These are phyloP conservation scores for Pythium dissotocum DNA, from an alignment of 352 stramenopile species.

Conservation along the genomic window DNA sequence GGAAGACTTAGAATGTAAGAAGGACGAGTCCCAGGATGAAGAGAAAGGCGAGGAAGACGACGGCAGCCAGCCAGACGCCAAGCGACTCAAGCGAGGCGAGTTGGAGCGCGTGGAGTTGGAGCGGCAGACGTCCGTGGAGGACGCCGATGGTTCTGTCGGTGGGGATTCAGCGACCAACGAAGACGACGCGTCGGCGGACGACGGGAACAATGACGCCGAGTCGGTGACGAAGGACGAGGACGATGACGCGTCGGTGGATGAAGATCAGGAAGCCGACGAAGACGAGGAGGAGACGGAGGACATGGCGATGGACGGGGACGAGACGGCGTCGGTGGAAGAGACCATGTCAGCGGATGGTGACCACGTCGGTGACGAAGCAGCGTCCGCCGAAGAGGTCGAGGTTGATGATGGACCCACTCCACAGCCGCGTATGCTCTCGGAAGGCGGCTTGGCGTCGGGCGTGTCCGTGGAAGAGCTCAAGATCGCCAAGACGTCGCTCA, in stretches of 20 bases:
- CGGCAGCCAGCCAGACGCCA: not conserved
- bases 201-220: conserved; percentile 36
- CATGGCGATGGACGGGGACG: conserved; percentile 16
- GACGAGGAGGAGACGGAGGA: conserved; percentile 32
- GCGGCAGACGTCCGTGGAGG: conserved; percentile 1
- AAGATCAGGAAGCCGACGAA: conserved; percentile 31
- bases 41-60: conserved; percentile 15
- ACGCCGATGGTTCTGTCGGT: conserved; percentile 26
- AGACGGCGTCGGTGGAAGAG: conserved; percentile 23
- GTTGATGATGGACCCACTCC: conserved; percentile 13
- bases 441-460: conserved; percentile 2
- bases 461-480: conserved; percentile 53
- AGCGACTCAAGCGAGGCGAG: conserved; percentile 6
- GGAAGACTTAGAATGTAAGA: not conserved
- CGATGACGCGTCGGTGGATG: conserved; percentile 22
- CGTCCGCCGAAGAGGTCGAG: conserved; percentile 27
- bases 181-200: conserved; percentile 38
- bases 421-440: conserved; percentile 16
- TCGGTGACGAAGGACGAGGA: conserved; percentile 24
- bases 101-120: conserved; percentile 4
- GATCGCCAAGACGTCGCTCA: conserved; percentile 52
- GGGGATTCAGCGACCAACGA: conserved; percentile 35
- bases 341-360: conserved; percentile 27
- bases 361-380: conserved; percentile 19
- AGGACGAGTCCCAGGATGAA: not conserved